phyloP scores from a whole-genome alignment of 176 grass and related monocot genomes.

The Eragrostis nindensis region DNA sequence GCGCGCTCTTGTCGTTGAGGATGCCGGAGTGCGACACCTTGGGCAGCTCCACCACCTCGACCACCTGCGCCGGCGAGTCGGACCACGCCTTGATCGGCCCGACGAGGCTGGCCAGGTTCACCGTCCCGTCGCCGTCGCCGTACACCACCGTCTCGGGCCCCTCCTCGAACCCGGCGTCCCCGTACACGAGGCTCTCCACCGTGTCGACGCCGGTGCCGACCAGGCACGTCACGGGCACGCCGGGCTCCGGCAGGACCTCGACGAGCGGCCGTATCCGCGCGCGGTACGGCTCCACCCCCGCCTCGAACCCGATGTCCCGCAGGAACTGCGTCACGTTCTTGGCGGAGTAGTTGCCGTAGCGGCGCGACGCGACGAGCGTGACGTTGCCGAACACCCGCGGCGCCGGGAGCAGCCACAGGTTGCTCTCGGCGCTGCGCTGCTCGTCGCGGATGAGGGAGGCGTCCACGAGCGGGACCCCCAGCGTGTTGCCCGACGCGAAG shows the following conservation, averaged over 20 bases:
- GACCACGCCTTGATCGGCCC: conserved; percentile 68
- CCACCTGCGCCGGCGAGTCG: conserved; percentile 46
- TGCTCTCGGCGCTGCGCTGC: conserved; percentile 78
- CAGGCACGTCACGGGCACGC: conserved; percentile 70
- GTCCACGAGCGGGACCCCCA: conserved; percentile 70
- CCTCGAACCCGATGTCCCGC: conserved; percentile 71
- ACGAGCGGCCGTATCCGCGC: conserved; percentile 55
- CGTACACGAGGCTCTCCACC: conserved; percentile 58
- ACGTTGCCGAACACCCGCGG: conserved; percentile 54
- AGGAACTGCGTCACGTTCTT: conserved; percentile 70
- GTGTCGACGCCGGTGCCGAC: conserved; percentile 68
- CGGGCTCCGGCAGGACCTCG: conserved; percentile 62
- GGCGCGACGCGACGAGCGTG: conserved; percentile 54
- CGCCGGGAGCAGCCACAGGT: conserved; percentile 82
- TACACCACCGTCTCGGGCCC: conserved; percentile 53
- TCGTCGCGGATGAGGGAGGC: conserved; percentile 60
- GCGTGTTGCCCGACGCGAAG: conserved; percentile 69
- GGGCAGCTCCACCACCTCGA: conserved; percentile 72
- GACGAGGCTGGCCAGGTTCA: conserved; percentile 72
- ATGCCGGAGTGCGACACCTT: conserved; percentile 66
- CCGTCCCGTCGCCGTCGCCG: conserved; percentile 80
- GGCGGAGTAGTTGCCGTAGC: conserved; percentile 63
- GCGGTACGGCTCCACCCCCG: conserved; percentile 64
- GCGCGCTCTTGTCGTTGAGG: conserved; percentile 60
- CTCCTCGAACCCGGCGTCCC: conserved; percentile 52